phyloP scores from a whole-genome alignment of 192 early-diverging fungal genomes.

The Phlyctochytrium bullatum region DNA sequence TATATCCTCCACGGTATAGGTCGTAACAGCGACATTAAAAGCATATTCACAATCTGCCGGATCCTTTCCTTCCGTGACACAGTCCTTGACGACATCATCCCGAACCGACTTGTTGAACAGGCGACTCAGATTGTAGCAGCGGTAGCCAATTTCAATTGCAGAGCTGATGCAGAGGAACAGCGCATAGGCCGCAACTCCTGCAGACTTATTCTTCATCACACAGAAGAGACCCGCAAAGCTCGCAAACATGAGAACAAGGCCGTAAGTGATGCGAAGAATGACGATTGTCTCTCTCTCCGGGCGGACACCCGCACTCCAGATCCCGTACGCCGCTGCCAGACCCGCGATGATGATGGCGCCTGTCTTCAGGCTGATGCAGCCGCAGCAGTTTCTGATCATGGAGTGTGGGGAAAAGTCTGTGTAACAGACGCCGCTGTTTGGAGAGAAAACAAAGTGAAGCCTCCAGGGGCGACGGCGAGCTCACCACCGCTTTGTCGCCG shows the following conservation, averaged over 20 bases:
- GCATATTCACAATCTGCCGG: not conserved
- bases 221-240: not conserved
- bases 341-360: not conserved
- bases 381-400: not conserved
- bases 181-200: not conserved
- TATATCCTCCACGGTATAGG: not conserved
- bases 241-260: not conserved
- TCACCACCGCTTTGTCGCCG: too few relatives aligned
- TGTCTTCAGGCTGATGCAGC: not conserved
- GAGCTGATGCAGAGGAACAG: not conserved
- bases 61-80: not conserved
- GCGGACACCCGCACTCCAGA: not conserved
- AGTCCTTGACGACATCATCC: not conserved
- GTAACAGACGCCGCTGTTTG: too few relatives aligned
- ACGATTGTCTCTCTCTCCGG: not conserved
- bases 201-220: not conserved
- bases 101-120: not conserved
- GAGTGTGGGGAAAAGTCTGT: too few relatives aligned
- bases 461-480: too few relatives aligned
- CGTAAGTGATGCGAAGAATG: not conserved
- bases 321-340: not conserved
- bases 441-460: too few relatives aligned
- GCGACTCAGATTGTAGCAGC: not conserved
- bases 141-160: not conserved
- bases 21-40: not conserved